These are phyloP conservation scores for Artemisia argyi DNA, from an alignment of 129 eudicot genomes.

Conservation along the genomic window DNA sequence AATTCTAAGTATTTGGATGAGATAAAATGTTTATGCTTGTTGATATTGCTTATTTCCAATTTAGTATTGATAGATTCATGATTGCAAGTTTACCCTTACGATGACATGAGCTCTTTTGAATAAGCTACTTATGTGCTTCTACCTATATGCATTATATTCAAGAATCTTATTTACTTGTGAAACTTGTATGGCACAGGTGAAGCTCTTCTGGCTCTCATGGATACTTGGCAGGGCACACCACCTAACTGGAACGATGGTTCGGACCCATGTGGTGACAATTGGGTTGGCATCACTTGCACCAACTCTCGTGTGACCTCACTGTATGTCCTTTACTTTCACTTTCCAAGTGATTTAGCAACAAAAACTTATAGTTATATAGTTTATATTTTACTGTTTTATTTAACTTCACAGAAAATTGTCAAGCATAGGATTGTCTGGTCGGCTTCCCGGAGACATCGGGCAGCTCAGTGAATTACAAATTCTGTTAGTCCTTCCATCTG, in stretches of 20 bases:
- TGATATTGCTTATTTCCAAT: too few species aligned
- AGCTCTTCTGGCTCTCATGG: conserved; percentile 46
- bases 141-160: neutral
- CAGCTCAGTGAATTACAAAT: conserved; percentile 52
- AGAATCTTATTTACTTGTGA: neutral
- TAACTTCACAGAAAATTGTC: conserved; percentile 50
- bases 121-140: too few species aligned
- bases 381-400: neutral
- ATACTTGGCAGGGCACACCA: conserved; percentile 49
- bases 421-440: conserved; percentile 52
- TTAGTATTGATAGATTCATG: too few species aligned
- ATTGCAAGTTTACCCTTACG: too few species aligned
- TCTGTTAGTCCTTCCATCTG: conserved; percentile 44
- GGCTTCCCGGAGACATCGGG: conserved; percentile 53
- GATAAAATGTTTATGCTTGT: too few species aligned
- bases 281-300: conserved; percentile 71
- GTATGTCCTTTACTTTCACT: conserved; percentile 29
- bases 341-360: neutral
- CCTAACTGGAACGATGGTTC: conserved; percentile 51
- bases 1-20: too few species aligned
- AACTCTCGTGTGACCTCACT: conserved; percentile 53
- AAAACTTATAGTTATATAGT: neutral
- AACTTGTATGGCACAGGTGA: conserved; percentile 32
- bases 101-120: too few species aligned
- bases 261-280: conserved; percentile 52